A percentile compares a stretch with the other conserved stretches of the same genome.
These are phyloP conservation scores for Rhynchosporium graminicola DNA, from an alignment of 2,329 filamentous ascomycete species.

Conservation along the genomic window DNA sequence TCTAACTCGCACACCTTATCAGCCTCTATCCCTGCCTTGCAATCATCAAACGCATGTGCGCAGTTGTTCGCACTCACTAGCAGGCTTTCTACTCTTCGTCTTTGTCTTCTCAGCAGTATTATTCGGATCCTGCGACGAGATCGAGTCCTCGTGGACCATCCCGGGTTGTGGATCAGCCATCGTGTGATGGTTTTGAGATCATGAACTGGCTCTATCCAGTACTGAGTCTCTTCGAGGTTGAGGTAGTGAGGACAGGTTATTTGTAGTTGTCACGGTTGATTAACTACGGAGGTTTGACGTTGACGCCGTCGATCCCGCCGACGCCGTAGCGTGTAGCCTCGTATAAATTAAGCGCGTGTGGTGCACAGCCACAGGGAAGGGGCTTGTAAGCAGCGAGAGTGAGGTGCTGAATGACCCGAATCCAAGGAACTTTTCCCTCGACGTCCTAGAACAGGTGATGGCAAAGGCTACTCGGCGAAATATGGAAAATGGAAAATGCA, in stretches of 20 bases:
- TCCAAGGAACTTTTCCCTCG: background rate
- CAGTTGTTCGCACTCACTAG: slow-evolving; percentile 58
- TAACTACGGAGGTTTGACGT: slow-evolving; percentile 4
- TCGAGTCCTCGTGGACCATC: slow-evolving; percentile 48
- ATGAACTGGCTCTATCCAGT: slow-evolving; percentile 32
- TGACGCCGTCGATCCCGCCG: slow-evolving; percentile 26
- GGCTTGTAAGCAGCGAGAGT: slow-evolving; percentile 3
- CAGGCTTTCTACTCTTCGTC: slow-evolving; percentile 87
- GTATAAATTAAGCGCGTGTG: slow-evolving; percentile 22
- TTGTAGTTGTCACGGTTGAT: slow-evolving; percentile 26
- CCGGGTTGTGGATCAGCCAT: slow-evolving; percentile 38
- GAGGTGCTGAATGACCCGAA: slow-evolving; percentile 6
- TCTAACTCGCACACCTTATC: slow-evolving; percentile 53
- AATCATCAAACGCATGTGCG: too few relatives aligned
- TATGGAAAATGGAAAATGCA: too few relatives aligned
- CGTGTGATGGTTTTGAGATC: slow-evolving; percentile 31
- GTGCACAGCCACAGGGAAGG: slow-evolving; percentile 28
- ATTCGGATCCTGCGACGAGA: slow-evolving; percentile 55
- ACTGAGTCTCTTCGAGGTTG: slow-evolving; percentile 18
- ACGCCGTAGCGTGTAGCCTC: slow-evolving; percentile 8
- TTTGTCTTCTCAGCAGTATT: slow-evolving; percentile 65
- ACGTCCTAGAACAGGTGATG: background rate
- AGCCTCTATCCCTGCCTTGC: slow-evolving; percentile 23
- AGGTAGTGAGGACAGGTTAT: slow-evolving; percentile 18
- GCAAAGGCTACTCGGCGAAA: too few relatives aligned